Base-by-base conservation (phyloP, 768 basidiomycete genomes). In the Candolleomyces efflorescens region DNA sequence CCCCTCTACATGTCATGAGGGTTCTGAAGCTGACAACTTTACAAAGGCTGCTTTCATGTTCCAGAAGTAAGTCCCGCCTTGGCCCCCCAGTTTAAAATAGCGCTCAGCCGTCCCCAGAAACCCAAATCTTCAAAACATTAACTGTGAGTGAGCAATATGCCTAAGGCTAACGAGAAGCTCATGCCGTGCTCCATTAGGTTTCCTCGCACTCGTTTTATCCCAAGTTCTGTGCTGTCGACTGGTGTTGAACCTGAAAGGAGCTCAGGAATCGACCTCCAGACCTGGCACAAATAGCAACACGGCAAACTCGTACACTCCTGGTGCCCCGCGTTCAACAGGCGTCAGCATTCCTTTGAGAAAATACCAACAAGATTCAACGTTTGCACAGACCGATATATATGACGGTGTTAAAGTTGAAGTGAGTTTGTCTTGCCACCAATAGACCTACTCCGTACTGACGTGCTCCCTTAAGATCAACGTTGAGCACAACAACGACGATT, bases 391-490 rank as follows among this genome's bases (percentile, higher is more conserved):
- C 32, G 56, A 55, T 9, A 18, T 55, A 17, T 60, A 44, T 37
- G 56, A 62, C 24, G 61, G 61, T 13, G 61, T 62, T 6, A 62
- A 62, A 38, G 61, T 62, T 15, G 58, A 62, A 55, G 61, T 62
- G 46, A 7, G 55, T 18, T 9, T 3, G 26, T 36, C 5, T 26
- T 24, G 24, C 15, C 9, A n/a, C 18, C 27, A 1, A 27, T n/a
- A 15, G 11, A 13, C 2, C 10, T 20, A n/a, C 27, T 3, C 27
- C 12, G 6, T 15, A 18, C 20, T 51, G 20, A 17, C 24, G 20
- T n/a, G 5, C 1, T 51, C 24, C 27, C 27, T 9, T 38, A 53
- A n/a, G 51, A 39, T 53, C 20, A 36, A 53, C 37, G 37, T 53
- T 53, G 51, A 53, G 20, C 51, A 36, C n/a, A 32, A 53, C 22